phyloP scores from a whole-genome alignment of 2,329 filamentous ascomycete species.

The Anthostomella pinea region DNA sequence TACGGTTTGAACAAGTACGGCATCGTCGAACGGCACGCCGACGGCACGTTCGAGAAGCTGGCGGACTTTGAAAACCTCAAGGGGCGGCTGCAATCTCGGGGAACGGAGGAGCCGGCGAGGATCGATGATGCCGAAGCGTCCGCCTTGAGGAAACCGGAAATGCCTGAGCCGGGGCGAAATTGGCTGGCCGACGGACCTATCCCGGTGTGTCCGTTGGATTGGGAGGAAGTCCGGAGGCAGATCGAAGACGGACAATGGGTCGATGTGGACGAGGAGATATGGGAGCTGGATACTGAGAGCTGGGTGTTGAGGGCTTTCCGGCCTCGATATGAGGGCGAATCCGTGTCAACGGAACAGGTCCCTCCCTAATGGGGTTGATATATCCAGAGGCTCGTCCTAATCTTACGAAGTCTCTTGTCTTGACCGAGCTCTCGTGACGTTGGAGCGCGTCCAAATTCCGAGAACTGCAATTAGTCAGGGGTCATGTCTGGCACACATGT shows the following conservation, averaged over 20 bases:
- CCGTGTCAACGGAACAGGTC: slow-evolving; percentile 9
- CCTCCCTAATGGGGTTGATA: too few species aligned
- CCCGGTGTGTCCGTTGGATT: slow-evolving; percentile 19
- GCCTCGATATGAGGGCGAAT: slow-evolving; percentile 10
- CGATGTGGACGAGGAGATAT: slow-evolving; percentile 15
- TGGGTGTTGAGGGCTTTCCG: slow-evolving; percentile 13
- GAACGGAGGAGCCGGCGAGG: neutral
- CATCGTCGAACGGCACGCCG: slow-evolving; percentile 36
- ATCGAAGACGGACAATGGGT: slow-evolving; percentile 22
- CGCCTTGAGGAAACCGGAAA: slow-evolving; percentile 4
- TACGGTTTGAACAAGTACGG: slow-evolving; percentile 46
- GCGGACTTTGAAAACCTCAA: slow-evolving; percentile 14
- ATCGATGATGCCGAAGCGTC: neutral
- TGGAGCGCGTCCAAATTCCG: too few species aligned
- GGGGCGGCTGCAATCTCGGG: slow-evolving; percentile 1
- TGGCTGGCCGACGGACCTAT: slow-evolving; percentile 3
- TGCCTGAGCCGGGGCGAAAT: neutral
- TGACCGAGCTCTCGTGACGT: too few species aligned
- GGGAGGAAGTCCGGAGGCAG: slow-evolving; percentile 10
- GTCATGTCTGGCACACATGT: too few species aligned
- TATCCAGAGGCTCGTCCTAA: too few species aligned
- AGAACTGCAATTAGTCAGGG: too few species aligned
- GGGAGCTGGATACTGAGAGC: slow-evolving; percentile 1
- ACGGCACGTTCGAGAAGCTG: slow-evolving; percentile 3
- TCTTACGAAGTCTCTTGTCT: too few species aligned